A percentile compares a stretch with the other conserved stretches of the same genome.
These are phyloP conservation scores for Alternaria postmessia DNA, from an alignment of 2,329 filamentous ascomycete genomes.

Conservation along the genomic window DNA sequence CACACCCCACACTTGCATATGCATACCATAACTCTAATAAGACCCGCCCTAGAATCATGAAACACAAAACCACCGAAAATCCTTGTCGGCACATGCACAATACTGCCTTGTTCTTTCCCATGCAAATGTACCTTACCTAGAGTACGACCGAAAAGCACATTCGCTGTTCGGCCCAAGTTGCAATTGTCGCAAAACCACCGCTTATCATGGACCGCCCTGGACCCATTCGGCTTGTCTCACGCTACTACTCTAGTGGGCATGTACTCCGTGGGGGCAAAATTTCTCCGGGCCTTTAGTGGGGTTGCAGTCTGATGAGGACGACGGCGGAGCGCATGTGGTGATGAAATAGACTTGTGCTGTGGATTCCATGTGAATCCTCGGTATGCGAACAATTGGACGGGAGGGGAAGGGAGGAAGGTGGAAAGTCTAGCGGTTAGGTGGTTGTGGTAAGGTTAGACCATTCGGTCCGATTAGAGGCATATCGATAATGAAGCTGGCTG, in stretches of 20 bases:
- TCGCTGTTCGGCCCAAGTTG: not conserved
- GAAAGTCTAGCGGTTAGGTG: not conserved
- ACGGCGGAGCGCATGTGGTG: not conserved
- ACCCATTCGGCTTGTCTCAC: not conserved
- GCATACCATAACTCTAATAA: not conserved
- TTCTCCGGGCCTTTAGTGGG: conserved; percentile 1
- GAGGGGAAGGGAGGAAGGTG: not conserved
- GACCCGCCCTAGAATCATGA: not conserved
- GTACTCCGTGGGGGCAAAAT: not conserved
- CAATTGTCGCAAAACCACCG: not conserved
- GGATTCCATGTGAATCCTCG: not conserved
- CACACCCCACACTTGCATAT: not conserved
- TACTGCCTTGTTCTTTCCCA: not conserved
- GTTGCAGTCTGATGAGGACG: not conserved
- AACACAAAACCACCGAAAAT: not conserved
- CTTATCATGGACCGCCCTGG: not conserved
- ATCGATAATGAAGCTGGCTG: not conserved
- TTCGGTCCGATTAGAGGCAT: conserved; percentile 1
- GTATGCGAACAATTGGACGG: not conserved
- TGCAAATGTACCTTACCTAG: not conserved
- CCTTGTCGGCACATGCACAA: not conserved
- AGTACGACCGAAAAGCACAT: not conserved
- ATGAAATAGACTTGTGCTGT: not conserved
- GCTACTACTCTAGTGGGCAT: not conserved
- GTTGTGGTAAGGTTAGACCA: not conserved